Conservation (phyloP, 768 basidiomycete genomes). For the Polyporus arcularius region DNA sequence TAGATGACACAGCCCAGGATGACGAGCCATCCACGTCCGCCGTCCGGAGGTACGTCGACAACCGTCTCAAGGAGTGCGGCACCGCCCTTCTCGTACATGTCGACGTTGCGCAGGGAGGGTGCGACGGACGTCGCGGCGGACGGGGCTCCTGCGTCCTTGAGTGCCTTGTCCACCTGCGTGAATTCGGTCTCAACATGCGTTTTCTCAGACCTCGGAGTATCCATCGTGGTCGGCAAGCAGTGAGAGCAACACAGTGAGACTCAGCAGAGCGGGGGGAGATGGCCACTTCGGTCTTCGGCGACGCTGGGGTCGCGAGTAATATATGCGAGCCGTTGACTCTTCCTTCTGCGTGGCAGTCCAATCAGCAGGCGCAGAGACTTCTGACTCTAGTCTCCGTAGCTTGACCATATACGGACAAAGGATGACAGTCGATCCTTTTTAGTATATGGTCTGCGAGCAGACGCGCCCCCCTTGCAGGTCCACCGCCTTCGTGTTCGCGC, state of each 20-base stretch:
- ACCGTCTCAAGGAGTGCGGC: neutral
- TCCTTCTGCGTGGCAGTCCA: too few relatives aligned
- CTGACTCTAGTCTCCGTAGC: too few relatives aligned
- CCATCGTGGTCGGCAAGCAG: slow-evolving; percentile 14
- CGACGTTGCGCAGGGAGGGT: neutral
- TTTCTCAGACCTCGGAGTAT: slow-evolving; percentile 24
- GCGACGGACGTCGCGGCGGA: slow-evolving; percentile 16
- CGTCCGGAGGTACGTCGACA: slow-evolving; percentile 21
- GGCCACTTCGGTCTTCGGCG: neutral
- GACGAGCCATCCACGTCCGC: slow-evolving; percentile 26
- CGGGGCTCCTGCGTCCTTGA: slow-evolving; percentile 10
- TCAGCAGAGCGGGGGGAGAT: neutral
- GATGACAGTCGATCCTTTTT: too few relatives aligned
- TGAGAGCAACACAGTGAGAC: neutral
- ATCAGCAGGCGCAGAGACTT: neutral
- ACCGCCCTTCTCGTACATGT: slow-evolving; percentile 13
- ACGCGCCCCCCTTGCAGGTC: too few relatives aligned
- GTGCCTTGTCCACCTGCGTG: slow-evolving; percentile 9
- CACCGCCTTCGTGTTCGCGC: too few relatives aligned
- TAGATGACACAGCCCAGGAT: slow-evolving; percentile 24
- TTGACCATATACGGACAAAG: too few relatives aligned
- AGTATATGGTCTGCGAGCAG: too few relatives aligned
- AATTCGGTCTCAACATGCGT: slow-evolving; percentile 16
- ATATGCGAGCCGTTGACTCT: too few relatives aligned
- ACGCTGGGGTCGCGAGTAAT: too few relatives aligned